Evolutionary conservation across 2,329 filamentous ascomycete genomes (phyloP), one percentile per base, ranked within the genome.

Genomic region (Lecanicillium sp.): DNA sequence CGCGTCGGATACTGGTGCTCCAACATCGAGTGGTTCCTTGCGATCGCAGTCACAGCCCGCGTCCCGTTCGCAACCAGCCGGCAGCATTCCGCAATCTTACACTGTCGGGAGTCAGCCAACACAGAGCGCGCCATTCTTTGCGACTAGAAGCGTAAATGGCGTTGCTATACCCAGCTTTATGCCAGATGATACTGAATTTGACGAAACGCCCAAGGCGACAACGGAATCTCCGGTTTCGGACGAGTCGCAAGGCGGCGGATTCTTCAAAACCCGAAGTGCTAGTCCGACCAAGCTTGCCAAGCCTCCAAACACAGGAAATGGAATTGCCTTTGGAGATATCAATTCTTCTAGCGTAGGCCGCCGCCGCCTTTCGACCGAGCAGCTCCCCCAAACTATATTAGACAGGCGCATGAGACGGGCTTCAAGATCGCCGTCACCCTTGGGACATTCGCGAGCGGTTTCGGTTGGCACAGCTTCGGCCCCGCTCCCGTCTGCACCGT

Each of bases 11-110:
- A 55, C 66, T 12, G 65, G 65, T 9, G 51, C 60, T 14, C 57
- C 64, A 28, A 58, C 67, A 37, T 65, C 73, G 18, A 72, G 64
- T 40, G 73, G 75, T 47, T 64, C 74, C n/a, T 55, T 78, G 44
- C 68, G 78, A 45, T 82, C 78, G 18, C 78, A 82, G 52, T 81
- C 78, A n/a, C 78, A 81, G 52, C 78, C 78, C 17, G 76, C 77
- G 3, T 70, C 73, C 25, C 64, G 74, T 20, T 60, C 64, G 46
- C 49, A 57, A 33, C 45, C 57, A 48, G 22, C 63, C 49, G 43
- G 51, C 40, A 43, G 52, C 29, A 40, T 50, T 13, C 37, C 46
- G 2, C 38, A 47, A 9, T 48, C 47, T 4, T 56, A 56, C 40
- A 45, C 44, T 14, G 45, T 51, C 15, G 51, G 50, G 9, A 50